These are phyloP conservation scores for Prillingera fragicola DNA, from an alignment of 1,284 basidiomycete genomes.

Conservation along the genomic window DNA sequence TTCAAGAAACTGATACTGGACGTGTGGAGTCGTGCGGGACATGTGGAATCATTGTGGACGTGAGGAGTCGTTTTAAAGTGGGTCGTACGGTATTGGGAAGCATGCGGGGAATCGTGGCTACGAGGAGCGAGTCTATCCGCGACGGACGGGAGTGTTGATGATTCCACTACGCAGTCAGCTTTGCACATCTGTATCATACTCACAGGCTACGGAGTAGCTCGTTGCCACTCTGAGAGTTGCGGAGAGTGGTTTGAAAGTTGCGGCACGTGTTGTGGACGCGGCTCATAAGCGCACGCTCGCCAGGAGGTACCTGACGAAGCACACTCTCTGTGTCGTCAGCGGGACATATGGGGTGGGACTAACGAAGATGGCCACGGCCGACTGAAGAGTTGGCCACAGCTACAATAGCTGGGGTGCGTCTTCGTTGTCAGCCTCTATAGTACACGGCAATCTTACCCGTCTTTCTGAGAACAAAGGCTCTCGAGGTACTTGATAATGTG, in stretches of 20 bases:
- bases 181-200: background rate
- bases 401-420: constrained; percentile 38
- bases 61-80: no score
- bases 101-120: no score
- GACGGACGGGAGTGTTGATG: constrained; percentile 18
- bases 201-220: constrained; percentile 25
- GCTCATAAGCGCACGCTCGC: constrained; percentile 23
- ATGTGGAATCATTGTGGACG: no score
- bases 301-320: constrained; percentile 22
- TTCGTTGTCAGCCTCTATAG: constrained; percentile 7
- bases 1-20: no score
- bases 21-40: no score
- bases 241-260: constrained; percentile 38
- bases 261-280: constrained; percentile 36
- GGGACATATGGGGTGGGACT: constrained; percentile 10
- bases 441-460: constrained; percentile 38
- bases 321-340: constrained; percentile 3
- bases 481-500: constrained; percentile 37
- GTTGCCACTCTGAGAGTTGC: constrained; percentile 44
- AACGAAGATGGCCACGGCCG: constrained; percentile 42
- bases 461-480: constrained; percentile 32
- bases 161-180: constrained; percentile 12
- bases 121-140: constrained; percentile 1
- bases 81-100: no score
- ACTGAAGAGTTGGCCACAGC: constrained; percentile 41